Evolutionary conservation across 164 flowering plant genomes (phyloP).

Genomic region (Cinnamomum chago): DNA sequence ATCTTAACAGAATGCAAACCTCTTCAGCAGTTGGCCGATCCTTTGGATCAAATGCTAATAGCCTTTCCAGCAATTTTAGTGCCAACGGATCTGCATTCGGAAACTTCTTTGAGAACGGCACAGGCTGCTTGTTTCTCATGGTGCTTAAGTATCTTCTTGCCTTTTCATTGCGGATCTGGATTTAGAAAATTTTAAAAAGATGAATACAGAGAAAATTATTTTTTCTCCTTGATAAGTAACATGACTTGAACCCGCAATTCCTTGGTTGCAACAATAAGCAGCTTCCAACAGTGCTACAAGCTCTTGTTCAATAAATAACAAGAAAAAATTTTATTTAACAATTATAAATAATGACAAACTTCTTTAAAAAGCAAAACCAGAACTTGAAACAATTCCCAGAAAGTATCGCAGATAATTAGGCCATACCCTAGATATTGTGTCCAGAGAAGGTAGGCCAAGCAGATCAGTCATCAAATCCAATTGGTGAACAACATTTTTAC

Average conservation of each 20-base stretch:
- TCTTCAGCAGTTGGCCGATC: conserved; percentile 95
- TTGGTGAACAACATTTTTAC: conserved; percentile 96
- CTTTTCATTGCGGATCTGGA: conserved; percentile 87
- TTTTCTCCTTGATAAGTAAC: too few species aligned
- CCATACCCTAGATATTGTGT: conserved; percentile 77
- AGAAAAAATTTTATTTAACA: neutral
- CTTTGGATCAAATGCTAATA: conserved; percentile 93
- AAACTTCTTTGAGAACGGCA: conserved; percentile 70
- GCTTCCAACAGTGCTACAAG: too few species aligned
- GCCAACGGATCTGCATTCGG: conserved; percentile 92
- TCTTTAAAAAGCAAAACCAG: neutral
- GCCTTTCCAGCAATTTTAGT: conserved; percentile 59
- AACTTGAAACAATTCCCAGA: neutral
- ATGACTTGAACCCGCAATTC: too few species aligned
- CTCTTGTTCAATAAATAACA: too few species aligned
- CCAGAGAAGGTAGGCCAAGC: conserved; percentile 89
- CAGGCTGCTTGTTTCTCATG: conserved; percentile 88
- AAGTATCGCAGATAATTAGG: neutral
- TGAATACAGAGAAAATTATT: neutral
- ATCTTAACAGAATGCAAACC: conserved; percentile 31
- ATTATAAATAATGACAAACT: neutral
- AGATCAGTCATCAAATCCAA: conserved; percentile 94
- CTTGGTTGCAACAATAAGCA: too few species aligned
- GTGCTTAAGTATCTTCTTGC: conserved; percentile 80
- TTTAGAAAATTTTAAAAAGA: conserved; percentile 3